Conservation (phyloP, 2,329 filamentous ascomycete genomes). For the Fusarium hainanense region DNA sequence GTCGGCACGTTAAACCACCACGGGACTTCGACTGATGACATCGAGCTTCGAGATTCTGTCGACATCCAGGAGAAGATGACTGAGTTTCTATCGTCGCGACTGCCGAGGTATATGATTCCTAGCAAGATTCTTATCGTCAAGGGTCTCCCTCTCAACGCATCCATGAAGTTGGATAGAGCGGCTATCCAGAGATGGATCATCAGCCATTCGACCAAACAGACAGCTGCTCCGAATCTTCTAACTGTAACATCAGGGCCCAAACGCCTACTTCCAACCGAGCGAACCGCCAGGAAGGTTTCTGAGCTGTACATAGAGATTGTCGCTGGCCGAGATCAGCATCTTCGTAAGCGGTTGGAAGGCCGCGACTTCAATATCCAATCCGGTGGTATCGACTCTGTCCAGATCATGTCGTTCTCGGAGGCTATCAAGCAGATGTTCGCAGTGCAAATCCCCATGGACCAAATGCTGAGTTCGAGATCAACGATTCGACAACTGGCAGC, state of each 20-base stretch:
- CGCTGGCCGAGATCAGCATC: background rate
- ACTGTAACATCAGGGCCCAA: background rate
- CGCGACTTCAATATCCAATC: background rate
- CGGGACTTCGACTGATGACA: background rate
- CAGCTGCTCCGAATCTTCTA: background rate
- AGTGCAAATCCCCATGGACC: background rate
- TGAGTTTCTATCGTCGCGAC: background rate
- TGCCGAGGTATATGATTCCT: constrained; percentile 1
- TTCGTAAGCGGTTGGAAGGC: background rate
- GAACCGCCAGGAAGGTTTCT: background rate
- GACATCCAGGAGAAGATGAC: background rate
- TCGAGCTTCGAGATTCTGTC: background rate
- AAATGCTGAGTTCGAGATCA: background rate
- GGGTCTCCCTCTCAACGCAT: background rate
- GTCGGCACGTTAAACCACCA: background rate
- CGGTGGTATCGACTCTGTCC: background rate
- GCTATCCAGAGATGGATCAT: constrained; percentile 1
- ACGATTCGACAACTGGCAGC: background rate
- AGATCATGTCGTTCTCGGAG: background rate
- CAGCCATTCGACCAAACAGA: background rate
- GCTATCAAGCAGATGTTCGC: background rate
- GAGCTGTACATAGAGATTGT: background rate
- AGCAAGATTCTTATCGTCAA: background rate
- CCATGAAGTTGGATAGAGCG: constrained; percentile 1
- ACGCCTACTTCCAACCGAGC: background rate